These are phyloP conservation scores for Kondoa subrosea DNA, from an alignment of 768 basidiomycete genomes.

Conservation along the genomic window DNA sequence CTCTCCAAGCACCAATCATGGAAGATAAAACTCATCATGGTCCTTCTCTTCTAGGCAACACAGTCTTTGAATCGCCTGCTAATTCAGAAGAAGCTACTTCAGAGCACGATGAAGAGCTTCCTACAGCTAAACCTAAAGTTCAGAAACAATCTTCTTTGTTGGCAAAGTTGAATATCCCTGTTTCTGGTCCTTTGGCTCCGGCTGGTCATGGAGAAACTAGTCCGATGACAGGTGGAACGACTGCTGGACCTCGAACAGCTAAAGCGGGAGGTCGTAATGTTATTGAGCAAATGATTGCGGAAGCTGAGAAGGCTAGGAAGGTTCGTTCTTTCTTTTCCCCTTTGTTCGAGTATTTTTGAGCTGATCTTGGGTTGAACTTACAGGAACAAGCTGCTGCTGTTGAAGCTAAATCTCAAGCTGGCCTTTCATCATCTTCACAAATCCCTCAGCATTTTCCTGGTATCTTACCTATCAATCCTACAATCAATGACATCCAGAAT, in stretches of 20 bases:
- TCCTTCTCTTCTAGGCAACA: background rate
- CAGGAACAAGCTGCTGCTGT: background rate
- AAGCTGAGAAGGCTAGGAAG: background rate
- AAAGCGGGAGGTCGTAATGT: background rate
- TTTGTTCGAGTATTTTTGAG: background rate
- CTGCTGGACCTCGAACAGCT: slow-evolving; percentile 1
- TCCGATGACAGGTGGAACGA: background rate
- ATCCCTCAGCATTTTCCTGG: too few relatives aligned
- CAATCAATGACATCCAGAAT: background rate
- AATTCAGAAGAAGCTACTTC: background rate
- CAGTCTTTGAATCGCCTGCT: background rate
- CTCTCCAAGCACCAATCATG: background rate
- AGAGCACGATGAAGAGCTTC: background rate
- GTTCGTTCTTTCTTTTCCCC: background rate
- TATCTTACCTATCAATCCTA: background rate
- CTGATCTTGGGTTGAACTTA: background rate
- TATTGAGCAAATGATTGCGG: background rate
- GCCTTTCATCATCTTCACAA: too few relatives aligned
- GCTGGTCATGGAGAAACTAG: background rate
- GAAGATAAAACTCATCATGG: background rate
- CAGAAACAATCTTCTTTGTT: too few relatives aligned
- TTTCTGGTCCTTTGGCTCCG: too few relatives aligned
- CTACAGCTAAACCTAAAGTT: background rate
- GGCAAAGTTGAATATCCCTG: slow-evolving; percentile 2
- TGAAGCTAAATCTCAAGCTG: too few relatives aligned